A percentile compares a stretch with the other conserved stretches of the same genome.
Evolutionary conservation across 306 rosid species (phyloP).

Genomic region (Aeschynomene evenia): DNA sequence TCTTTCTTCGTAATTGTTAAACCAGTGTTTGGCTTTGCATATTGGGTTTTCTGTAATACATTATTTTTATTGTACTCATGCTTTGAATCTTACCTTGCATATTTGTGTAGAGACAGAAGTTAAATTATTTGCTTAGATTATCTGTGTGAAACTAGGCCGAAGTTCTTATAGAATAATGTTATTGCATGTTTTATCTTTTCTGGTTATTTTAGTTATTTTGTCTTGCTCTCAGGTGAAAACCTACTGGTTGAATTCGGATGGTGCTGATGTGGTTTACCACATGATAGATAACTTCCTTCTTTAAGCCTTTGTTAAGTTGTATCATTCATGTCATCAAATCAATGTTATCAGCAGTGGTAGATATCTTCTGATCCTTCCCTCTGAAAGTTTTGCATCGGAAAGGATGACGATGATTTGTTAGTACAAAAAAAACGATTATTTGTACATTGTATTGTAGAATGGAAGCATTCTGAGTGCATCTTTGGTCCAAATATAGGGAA

Average conservation of each 20-base stretch:
- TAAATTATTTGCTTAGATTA: neutral
- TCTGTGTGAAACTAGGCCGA: neutral
- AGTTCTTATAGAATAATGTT: neutral
- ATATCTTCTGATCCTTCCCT: conserved; percentile 15
- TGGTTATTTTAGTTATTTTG: conserved; percentile 10
- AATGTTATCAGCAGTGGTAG: conserved; percentile 29
- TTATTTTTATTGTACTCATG: neutral
- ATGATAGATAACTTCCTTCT: conserved; percentile 84
- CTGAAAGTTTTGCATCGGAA: conserved; percentile 21
- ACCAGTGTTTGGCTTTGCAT: neutral
- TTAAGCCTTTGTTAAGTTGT: conserved; percentile 31
- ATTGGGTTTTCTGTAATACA: neutral
- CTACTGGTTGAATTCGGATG: conserved; percentile 92
- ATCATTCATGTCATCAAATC: conserved; percentile 18
- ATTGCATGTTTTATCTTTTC: neutral
- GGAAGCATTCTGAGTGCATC: conserved; percentile 20
- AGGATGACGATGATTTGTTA: conserved; percentile 24
- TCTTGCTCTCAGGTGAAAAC: conserved; percentile 73
- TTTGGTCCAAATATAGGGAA: too few species aligned
- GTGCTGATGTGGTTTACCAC: conserved; percentile 87
- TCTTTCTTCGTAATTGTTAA: neutral
- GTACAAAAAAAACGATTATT: neutral
- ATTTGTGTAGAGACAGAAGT: neutral
- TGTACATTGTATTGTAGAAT: conserved; percentile 29
- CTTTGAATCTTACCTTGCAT: neutral